Evolutionary conservation across 768 basidiomycete genomes (phyloP).

Genomic region (Tricholoma terreum): DNA sequence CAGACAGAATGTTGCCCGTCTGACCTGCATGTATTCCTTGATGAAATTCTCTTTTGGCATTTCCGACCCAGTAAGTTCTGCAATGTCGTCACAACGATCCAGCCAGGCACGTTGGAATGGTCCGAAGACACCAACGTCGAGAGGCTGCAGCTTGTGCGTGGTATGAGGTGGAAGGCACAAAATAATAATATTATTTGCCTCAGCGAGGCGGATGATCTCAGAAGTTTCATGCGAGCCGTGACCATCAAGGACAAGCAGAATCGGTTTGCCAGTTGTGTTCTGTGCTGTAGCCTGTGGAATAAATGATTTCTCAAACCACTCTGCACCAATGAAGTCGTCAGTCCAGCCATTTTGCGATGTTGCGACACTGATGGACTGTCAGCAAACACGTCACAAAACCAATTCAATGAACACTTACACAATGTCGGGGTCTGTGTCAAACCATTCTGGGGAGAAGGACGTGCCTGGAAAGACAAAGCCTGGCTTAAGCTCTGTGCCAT

Average conservation of each 20-base stretch:
- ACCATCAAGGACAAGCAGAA: conserved; percentile 40
- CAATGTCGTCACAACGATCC: neutral
- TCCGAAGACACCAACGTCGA: conserved; percentile 35
- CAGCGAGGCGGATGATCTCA: conserved; percentile 24
- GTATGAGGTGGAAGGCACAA: conserved; percentile 29
- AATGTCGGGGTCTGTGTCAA: neutral
- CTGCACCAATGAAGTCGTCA: conserved; percentile 26
- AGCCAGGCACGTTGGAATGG: conserved; percentile 25
- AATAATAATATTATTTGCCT: conserved; percentile 19
- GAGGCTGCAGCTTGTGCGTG: conserved; percentile 34
- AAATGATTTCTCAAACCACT: conserved; percentile 37
- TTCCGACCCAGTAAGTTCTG: conserved; percentile 13
- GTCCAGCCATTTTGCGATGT: conserved; percentile 41
- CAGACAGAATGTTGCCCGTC: conserved; percentile 7
- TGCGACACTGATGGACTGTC: conserved; percentile 20
- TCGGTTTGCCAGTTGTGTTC: conserved; percentile 22
- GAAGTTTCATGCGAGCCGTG: conserved; percentile 37
- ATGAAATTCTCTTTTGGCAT: conserved; percentile 19
- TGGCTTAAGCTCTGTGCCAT: conserved; percentile 13
- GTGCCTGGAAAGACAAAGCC: conserved; percentile 3
- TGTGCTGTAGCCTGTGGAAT: conserved; percentile 30
- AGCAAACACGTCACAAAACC: neutral
- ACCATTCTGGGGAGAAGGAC: neutral
- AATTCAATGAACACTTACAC: neutral
- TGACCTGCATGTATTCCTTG: conserved; percentile 16